Evolutionary conservation across 192 early-diverging fungal genomes (phyloP).

Genomic region (Coemansia asiatica): DNA sequence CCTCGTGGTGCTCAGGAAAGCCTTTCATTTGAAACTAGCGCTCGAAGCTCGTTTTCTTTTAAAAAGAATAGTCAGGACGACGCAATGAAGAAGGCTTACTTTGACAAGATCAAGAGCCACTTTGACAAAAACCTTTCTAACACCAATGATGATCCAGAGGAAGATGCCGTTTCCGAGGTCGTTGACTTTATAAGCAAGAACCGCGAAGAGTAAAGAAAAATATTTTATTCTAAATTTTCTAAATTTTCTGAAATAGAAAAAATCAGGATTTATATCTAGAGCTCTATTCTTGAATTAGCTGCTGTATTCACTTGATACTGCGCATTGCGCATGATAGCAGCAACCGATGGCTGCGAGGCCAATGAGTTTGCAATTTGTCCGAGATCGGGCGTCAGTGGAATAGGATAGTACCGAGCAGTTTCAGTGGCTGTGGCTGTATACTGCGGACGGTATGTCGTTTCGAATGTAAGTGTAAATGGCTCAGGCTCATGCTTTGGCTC

Average conservation of each 20-base stretch:
- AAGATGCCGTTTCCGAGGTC: slow-evolving; percentile 1
- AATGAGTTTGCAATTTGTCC: slow-evolving; percentile 34
- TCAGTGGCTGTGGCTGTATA: slow-evolving; percentile 17
- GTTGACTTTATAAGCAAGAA: slow-evolving; percentile 1
- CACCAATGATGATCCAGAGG: neutral
- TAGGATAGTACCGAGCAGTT: slow-evolving; percentile 21
- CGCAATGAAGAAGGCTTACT: neutral
- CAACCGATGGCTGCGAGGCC: slow-evolving; percentile 35
- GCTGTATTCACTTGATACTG: slow-evolving; percentile 5
- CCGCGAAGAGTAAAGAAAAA: slow-evolving; percentile 9
- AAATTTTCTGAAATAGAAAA: neutral
- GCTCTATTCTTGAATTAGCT: slow-evolving; percentile 22
- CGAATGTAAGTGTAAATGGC: slow-evolving; percentile 27
- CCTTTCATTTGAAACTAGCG: neutral
- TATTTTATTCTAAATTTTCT: neutral
- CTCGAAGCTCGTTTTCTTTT: slow-evolving; percentile 7
- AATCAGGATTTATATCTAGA: slow-evolving; percentile 11
- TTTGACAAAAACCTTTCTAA: neutral
- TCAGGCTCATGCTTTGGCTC: neutral
- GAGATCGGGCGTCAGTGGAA: slow-evolving; percentile 46
- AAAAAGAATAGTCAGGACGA: slow-evolving; percentile 6
- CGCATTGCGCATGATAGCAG: slow-evolving; percentile 39
- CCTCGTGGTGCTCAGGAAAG: slow-evolving; percentile 31
- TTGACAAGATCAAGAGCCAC: neutral
- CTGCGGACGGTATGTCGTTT: slow-evolving; percentile 43